These are phyloP conservation scores for Eutrema salsugineum DNA, from an alignment of 441 rosid species.

Conservation along the genomic window DNA sequence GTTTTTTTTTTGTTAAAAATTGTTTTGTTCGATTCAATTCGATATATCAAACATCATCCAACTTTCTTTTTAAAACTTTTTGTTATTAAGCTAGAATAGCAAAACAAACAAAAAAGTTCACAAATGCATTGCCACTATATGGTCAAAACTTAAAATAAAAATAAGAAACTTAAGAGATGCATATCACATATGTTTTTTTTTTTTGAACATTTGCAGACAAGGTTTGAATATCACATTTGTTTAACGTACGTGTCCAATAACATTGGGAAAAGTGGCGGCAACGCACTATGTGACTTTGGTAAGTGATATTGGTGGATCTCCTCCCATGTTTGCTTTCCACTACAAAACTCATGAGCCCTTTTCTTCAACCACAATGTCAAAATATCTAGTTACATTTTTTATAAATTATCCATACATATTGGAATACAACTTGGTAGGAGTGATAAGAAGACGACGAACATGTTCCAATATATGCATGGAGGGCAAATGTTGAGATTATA, in stretches of 20 bases:
- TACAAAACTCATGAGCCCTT: constrained; percentile 1
- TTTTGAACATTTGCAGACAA: no score
- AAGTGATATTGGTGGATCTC: constrained; percentile 32
- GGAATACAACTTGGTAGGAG: constrained; percentile 22
- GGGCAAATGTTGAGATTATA: background rate
- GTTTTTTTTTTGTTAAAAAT: background rate
- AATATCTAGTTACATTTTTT: background rate
- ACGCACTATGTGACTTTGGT: constrained; percentile 31
- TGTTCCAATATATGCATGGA: background rate
- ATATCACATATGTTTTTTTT: constrained; percentile 1
- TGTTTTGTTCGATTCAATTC: constrained; percentile 6
- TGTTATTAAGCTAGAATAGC: no score
- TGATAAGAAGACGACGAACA: background rate
- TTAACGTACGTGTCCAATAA: constrained; percentile 16
- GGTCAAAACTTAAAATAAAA: constrained; percentile 9
- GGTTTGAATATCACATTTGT: constrained; percentile 5
- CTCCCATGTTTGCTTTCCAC: constrained; percentile 27
- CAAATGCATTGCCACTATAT: constrained; percentile 24
- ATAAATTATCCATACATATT: constrained; percentile 12
- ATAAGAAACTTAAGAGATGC: constrained; percentile 12
- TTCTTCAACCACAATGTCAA: constrained; percentile 2
- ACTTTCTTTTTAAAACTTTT: background rate
- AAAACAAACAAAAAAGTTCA: no score
- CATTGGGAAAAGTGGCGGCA: constrained; percentile 22
- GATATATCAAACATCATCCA: background rate